Evolutionary conservation across 495 filamentous ascomycete genomes (phyloP).

Genomic region (Neurospora sp.): DNA sequence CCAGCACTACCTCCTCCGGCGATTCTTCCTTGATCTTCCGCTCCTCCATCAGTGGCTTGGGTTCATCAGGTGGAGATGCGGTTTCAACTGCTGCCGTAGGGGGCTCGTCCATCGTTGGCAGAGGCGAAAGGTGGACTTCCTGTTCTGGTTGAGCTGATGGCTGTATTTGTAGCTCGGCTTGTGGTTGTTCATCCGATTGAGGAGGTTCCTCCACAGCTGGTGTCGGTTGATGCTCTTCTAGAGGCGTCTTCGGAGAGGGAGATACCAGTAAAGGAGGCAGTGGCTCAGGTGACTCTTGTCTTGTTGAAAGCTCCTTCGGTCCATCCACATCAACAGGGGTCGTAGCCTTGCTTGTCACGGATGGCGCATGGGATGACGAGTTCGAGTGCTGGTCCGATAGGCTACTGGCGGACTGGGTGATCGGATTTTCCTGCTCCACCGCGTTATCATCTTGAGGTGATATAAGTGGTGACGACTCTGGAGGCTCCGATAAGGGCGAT

Average conservation of each 20-base stretch:
- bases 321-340: constrained; percentile 42
- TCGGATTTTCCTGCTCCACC: constrained; percentile 7
- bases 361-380: constrained; percentile 32
- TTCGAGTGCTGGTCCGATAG: constrained; percentile 34
- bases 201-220: background rate
- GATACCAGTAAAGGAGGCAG: background rate
- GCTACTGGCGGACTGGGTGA: constrained; percentile 21
- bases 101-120: background rate
- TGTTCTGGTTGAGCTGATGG: background rate
- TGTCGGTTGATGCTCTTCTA: background rate
- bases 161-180: background rate
- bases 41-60: background rate
- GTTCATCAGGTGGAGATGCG: background rate
- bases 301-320: constrained; percentile 16
- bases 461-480: background rate
- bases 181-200: background rate
- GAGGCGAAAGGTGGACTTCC: background rate
- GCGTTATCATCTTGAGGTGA: background rate
- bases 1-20: background rate
- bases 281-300: background rate
- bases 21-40: background rate
- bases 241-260: background rate
- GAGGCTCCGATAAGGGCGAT: constrained; percentile 15
- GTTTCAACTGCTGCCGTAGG: background rate
- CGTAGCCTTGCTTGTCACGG: constrained; percentile 46